Percentiles rank a stretch among this genome's conserved stretches.
Evolutionary conservation across 352 stramenopile genomes (phyloP).

Genomic region (Aphanomyces cochlioides): DNA sequence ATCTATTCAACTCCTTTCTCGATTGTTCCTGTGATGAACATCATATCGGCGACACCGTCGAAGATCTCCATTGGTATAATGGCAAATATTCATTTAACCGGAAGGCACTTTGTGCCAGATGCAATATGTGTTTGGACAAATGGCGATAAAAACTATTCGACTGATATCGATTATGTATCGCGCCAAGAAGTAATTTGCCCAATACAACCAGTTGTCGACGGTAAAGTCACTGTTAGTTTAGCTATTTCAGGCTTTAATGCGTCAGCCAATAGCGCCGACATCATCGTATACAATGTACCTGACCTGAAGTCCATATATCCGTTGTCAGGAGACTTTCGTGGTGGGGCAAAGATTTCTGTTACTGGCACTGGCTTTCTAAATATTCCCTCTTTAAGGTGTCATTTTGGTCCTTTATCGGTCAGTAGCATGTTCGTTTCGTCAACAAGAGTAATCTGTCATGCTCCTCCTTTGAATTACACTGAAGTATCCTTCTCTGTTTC

Average conservation of each 20-base stretch:
- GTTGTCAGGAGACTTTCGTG: not conserved
- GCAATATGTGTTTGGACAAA: not conserved
- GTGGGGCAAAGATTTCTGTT: not conserved
- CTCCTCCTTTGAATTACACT: not conserved
- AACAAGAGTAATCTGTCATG: not conserved
- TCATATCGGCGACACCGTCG: not conserved
- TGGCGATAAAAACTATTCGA: not conserved
- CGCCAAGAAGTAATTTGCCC: not conserved
- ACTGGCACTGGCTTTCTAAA: slow-evolving; percentile 5
- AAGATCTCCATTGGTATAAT: not conserved
- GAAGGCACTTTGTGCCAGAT: not conserved
- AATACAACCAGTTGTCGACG: not conserved
- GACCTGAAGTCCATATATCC: not conserved
- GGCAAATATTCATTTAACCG: not conserved
- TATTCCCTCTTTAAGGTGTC: not conserved
- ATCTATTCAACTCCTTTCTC: not conserved
- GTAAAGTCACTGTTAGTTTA: no score
- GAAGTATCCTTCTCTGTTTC: slow-evolving; percentile 13
- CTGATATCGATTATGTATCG: not conserved
- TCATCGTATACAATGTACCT: not conserved
- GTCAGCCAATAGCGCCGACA: no score
- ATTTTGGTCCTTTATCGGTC: not conserved
- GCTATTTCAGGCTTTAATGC: no score
- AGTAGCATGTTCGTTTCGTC: not conserved
- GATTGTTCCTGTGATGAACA: not conserved